Evolutionary conservation across 345 rosid genomes (phyloP), one percentile per base, ranked within the genome.

Genomic region (Brassica nigra): DNA sequence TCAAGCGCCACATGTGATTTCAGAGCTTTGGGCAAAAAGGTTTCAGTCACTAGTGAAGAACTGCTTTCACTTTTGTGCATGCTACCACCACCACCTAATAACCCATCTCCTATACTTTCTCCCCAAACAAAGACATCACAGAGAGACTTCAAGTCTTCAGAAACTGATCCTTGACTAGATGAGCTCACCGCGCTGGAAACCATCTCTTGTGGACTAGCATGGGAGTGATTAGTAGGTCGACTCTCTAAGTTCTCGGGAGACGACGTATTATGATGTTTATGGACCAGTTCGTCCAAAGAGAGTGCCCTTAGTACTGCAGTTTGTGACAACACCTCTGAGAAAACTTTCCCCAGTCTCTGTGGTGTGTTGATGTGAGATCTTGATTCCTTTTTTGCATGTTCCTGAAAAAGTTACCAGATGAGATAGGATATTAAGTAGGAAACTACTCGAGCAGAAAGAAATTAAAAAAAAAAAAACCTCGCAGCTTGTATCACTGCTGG

Each of bases 281-380:
- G 54, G 70, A 84, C 83, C 30, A 86, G 44, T 28, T 86, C 88
- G 15, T 80, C 83, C 11, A 68, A 80, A 71, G 87, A 63, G 30
- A 70, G 80, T 72, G 87, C 84, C 76, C 78, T 86, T 16, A 86
- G 64, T 15, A 87, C 86, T 62, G 84, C 81, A 63, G 87, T 81
- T 78, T 80, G 87, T 66, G 89, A 79, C 76, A 85, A 72, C 62
- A 87, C 85, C 75, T 91, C 92, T 62, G 93, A 86, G 81, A 86
- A 83, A 62, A 84, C 87, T 85, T 85, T 90, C 70, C 84, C 91
- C 29, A 86, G 66, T 78, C 85, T 83, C 44, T 78, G 83, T 20
- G 81, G 80, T 70, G 87, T 77, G 59, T 74, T 76, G 66, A 74
- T 66, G 28, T 54, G 63, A 67, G 88, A 23, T 23, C 27, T 23